Evolutionary conservation across 441 rosid genomes (phyloP), one percentile per base, ranked within the genome.

Genomic region (Syzygium syzygioides): DNA sequence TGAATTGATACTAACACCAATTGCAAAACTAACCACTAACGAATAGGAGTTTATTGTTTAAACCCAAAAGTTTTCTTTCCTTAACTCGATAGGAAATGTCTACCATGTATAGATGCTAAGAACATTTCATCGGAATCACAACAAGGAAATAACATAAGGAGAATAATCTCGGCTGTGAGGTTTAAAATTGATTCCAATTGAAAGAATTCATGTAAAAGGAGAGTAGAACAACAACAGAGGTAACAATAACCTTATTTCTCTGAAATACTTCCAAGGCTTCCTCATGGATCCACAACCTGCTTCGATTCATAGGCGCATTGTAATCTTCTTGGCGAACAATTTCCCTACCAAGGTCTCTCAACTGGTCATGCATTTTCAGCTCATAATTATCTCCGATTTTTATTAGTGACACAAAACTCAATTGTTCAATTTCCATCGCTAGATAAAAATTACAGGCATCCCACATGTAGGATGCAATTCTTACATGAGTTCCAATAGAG

Each of bases 1-100:
- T 4, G 45, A 1, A 0, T 66, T 32, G 0, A 3, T 2, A 1
- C 79, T 1, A 32, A 66, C 13, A 66, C 25, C 7, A 18, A 66
- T 23, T 66, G 41, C 76, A 32, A 1, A 66, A 32, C 13, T 18
- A 32, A 32, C 25, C 45, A 32, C 79, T 8, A 18, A 66, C 0
- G 0, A 32, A 0, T 10, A 17, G 14, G 79, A 32, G 4, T 32
- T 18, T 0, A 9, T 17, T 32, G 0, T 32, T 34, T 4, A 66
- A 66, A 32, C 7, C 45, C 79, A 18, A 4, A 66, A 66, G 0
- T 32, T 32, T 66, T 2, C 4, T 66, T 66, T 66, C 79, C 25
- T 66, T 9, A 32, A 3, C 79, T 1, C 0, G 0, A 9, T 0
- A 0, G 1, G 79, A 32, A 32, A 32, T 66, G 41, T 64, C 41